phyloP scores from a whole-genome alignment of 2,329 filamentous ascomycete genomes.

The Clarireedia hainanense region DNA sequence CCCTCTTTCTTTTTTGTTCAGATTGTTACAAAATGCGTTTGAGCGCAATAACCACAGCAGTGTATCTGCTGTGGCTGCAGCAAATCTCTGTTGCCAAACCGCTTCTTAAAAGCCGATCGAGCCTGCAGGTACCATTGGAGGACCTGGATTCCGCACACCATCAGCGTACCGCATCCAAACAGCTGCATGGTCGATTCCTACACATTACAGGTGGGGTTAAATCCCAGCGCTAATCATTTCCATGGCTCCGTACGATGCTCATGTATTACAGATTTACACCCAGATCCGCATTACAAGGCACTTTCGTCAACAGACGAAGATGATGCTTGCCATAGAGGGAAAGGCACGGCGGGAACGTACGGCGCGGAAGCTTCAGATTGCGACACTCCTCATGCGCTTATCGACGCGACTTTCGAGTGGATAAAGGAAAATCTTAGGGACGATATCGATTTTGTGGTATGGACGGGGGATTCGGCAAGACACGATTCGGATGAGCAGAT shows the following conservation, averaged over 20 bases:
- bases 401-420: conserved; percentile 89
- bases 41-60: conserved; percentile 18
- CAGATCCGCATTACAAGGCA: conserved; percentile 77
- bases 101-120: conserved; percentile 12
- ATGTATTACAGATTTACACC: conserved; percentile 68
- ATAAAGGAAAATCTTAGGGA: conserved; percentile 70
- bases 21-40: conserved; percentile 17
- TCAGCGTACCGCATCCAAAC: conserved; percentile 22
- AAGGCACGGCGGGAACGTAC: conserved; percentile 70
- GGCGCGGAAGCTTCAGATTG: conserved; percentile 84
- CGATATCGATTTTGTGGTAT: conserved; percentile 80
- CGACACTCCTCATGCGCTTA: conserved; percentile 71
- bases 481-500: conserved; percentile 81
- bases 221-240: background rate
- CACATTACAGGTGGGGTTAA: conserved; percentile 70
- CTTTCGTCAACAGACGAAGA: conserved; percentile 64
- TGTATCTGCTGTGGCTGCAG: conserved; percentile 14
- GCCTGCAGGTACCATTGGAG: conserved; percentile 25
- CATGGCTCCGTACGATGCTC: conserved; percentile 15
- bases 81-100: conserved; percentile 19
- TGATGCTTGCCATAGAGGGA: conserved; percentile 69
- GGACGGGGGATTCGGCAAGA: conserved; percentile 77
- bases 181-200: conserved; percentile 68
- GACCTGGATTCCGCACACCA: conserved; percentile 17
- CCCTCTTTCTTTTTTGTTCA: background rate